phyloP scores from a whole-genome alignment of 2,329 filamentous ascomycete genomes.

The Xylariaceae sp. region DNA sequence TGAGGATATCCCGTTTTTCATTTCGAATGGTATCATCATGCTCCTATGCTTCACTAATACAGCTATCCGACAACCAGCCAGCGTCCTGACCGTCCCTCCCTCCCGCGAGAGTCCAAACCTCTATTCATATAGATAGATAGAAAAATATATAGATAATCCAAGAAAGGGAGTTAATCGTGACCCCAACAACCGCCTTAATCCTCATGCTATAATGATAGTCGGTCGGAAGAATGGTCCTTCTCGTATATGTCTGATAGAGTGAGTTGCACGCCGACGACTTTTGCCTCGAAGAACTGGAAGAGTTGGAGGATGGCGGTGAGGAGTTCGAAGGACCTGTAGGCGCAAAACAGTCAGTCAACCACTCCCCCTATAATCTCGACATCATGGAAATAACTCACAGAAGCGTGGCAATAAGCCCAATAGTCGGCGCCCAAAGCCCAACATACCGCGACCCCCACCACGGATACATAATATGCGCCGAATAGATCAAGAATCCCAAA shows the following conservation, averaged over 20 bases:
- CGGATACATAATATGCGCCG: constrained; percentile 28
- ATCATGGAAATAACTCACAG: constrained; percentile 20
- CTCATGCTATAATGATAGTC: constrained; percentile 22
- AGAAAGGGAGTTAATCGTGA: background rate
- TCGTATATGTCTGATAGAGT: constrained; percentile 29
- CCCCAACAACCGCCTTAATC: too few relatives aligned
- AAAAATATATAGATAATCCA: background rate
- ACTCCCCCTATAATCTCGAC: background rate
- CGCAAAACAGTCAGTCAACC: background rate
- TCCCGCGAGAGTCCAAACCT: background rate
- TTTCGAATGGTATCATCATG: background rate
- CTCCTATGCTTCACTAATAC: background rate
- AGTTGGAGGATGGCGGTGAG: constrained; percentile 26
- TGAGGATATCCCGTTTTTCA: background rate
- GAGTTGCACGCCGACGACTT: constrained; percentile 26
- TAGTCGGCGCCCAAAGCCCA: constrained; percentile 26
- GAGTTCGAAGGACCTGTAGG: constrained; percentile 22
- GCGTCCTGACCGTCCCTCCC: background rate
- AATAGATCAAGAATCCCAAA: constrained; percentile 25
- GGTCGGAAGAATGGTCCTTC: constrained; percentile 21
- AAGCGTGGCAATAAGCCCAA: constrained; percentile 26
- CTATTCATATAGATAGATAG: constrained; percentile 6
- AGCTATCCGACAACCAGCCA: background rate
- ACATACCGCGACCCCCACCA: constrained; percentile 29
- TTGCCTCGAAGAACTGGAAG: constrained; percentile 29